A percentile compares a stretch with the other conserved stretches of the same genome.
These are phyloP conservation scores for Geosmithia morbida DNA, from an alignment of 2,329 filamentous ascomycete species.

Conservation along the genomic window DNA sequence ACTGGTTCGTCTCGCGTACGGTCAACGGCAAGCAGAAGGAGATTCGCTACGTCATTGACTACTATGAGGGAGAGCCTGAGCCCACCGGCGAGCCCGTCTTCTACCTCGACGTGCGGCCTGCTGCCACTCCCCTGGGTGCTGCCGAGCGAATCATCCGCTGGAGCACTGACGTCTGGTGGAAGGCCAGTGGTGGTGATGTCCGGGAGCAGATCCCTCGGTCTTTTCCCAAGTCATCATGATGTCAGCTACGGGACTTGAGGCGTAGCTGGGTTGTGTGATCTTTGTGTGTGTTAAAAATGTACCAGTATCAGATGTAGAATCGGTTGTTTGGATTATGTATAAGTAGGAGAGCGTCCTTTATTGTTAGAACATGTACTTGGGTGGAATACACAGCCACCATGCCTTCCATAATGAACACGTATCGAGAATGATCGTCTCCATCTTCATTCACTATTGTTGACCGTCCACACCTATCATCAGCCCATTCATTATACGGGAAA, in stretches of 20 bases:
- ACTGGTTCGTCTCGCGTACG: constrained; percentile 82
- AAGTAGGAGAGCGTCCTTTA: background rate
- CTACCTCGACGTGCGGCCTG: constrained; percentile 86
- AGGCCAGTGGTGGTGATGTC: constrained; percentile 59
- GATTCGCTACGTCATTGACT: constrained; percentile 92
- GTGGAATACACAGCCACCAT: background rate
- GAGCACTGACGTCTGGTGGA: constrained; percentile 92
- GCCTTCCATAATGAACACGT: background rate
- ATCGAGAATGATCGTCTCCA: background rate
- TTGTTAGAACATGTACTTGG: background rate
- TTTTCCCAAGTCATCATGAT: constrained; percentile 11
- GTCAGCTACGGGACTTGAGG: background rate
- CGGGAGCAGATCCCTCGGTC: constrained; percentile 28
- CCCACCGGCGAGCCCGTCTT: constrained; percentile 86
- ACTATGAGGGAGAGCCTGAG: constrained; percentile 75
- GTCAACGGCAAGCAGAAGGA: constrained; percentile 55
- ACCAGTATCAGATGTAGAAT: background rate
- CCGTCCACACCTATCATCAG: too few species aligned
- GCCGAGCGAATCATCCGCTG: constrained; percentile 75
- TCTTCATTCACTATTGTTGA: background rate
- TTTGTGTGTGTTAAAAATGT: background rate
- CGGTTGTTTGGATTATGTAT: background rate
- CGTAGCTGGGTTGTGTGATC: background rate
- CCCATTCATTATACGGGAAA: too few species aligned
- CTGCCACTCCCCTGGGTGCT: constrained; percentile 65